Conservation (phyloP, 148 eudicot species). For the Fagopyrum homotropicum region DNA sequence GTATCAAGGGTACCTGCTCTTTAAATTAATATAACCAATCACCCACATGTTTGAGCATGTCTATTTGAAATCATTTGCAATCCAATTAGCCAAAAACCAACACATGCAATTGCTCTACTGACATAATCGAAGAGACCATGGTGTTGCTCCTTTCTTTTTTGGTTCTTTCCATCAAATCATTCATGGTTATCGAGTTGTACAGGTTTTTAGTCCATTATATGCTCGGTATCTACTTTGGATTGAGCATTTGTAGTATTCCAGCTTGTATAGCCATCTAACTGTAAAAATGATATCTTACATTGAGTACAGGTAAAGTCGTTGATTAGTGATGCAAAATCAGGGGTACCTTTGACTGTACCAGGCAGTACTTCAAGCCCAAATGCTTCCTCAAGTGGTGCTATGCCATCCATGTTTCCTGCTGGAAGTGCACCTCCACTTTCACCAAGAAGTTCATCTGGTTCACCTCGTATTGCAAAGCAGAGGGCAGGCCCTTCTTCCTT, state of each 20-base stretch:
- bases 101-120: background rate
- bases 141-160: background rate
- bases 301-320: constrained; percentile 73
- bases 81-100: background rate
- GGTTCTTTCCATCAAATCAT: background rate
- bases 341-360: constrained; percentile 54
- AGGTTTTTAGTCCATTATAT: background rate
- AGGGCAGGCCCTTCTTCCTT: constrained; percentile 68
- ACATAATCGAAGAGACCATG: background rate
- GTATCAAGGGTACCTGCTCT: background rate
- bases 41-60: no score
- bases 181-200: background rate
- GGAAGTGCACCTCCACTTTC: constrained; percentile 99
- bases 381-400: constrained; percentile 58
- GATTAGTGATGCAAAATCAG: constrained; percentile 75
- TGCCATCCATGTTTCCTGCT: constrained; percentile 97
- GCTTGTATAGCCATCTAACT: background rate
- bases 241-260: background rate
- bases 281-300: background rate
- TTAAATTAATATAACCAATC: no score
- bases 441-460: constrained; percentile 95
- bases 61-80: background rate
- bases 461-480: constrained; percentile 81
- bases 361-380: constrained; percentile 70
- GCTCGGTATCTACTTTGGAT: background rate